Base-by-base conservation (phyloP, 108 stramenopile genomes). In the Fragilariopsis cylindrus region DNA sequence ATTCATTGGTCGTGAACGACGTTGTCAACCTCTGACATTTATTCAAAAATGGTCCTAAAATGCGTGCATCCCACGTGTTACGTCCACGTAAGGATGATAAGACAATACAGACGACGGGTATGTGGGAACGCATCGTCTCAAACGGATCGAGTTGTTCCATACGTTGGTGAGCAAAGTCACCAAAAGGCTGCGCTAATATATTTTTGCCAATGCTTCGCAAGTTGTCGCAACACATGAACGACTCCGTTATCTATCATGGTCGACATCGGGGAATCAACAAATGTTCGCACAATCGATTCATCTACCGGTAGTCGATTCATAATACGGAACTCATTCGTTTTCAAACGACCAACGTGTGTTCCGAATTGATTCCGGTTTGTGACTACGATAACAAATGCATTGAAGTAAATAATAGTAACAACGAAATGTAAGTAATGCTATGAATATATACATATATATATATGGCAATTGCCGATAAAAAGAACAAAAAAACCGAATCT, bases 141-240 rank as follows among this genome's bases (percentile, higher is more conserved):
- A 82, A 82, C 3, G 81, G 81, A 57, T 82, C 73, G 19, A 82
- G 62, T 62, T 82, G 77, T 53, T 82, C 81, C 77, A 78, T 74
- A 30, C 73, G 81, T 18, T 82, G 74, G 41, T 82, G 76, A 9
- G 81, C 58, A 64, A 78, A 78, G 39, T 82, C 73, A 5, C 77
- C 76, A 13, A 66, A 78, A 7, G 63, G 66, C 55, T 78, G 69
- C 9, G 18, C 62, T 5, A 78, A 15, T 62, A 82, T 75, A n/a
- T 40, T 65, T 75, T 40, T 77, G 60, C 81, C 81, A 82, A 56
- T 82, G 81, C 30, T 78, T 73, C 49, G 81, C 68, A 40, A 82
- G 7, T 57, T 69, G 64, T 43, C 77, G 60, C 21, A 82, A 56
- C 4, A 73, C 73, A 64, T 75, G 77, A n/a, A 75, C 77, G 5